Conservation (phyloP, 768 basidiomycete genomes). For the Tylopilus felleus region DNA sequence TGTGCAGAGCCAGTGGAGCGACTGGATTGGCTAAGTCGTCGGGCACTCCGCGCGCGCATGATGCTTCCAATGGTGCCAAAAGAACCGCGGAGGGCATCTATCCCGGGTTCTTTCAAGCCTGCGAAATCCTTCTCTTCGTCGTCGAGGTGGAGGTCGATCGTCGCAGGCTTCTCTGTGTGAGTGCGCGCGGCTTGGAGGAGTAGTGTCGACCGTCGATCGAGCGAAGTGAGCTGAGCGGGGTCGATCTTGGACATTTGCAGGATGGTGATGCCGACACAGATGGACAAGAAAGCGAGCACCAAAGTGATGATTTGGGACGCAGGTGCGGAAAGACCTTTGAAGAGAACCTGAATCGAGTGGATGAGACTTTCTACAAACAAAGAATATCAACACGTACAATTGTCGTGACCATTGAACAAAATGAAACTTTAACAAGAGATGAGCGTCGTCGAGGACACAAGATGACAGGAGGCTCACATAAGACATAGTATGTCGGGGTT, state of each 20-base stretch:
- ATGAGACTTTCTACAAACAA: slow-evolving; percentile 1
- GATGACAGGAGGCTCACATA: slow-evolving; percentile 49
- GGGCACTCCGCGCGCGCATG: slow-evolving; percentile 63
- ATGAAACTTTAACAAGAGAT: slow-evolving; percentile 54
- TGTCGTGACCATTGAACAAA: slow-evolving; percentile 81
- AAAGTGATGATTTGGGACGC: slow-evolving; percentile 82
- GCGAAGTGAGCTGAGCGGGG: slow-evolving; percentile 68
- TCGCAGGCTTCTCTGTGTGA: slow-evolving; percentile 54
- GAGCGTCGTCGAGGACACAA: neutral
- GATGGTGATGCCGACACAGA: slow-evolving; percentile 89
- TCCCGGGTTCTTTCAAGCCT: slow-evolving; percentile 84
- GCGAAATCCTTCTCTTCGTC: slow-evolving; percentile 58
- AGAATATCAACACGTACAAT: slow-evolving; percentile 49
- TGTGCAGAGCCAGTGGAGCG: slow-evolving; percentile 24
- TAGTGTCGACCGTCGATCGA: slow-evolving; percentile 88
- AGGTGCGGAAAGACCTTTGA: slow-evolving; percentile 81
- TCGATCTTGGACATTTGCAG: slow-evolving; percentile 96
- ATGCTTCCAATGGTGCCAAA: slow-evolving; percentile 92
- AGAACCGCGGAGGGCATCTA: slow-evolving; percentile 86
- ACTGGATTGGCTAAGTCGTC: slow-evolving; percentile 49
- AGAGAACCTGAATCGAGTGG: slow-evolving; percentile 61
- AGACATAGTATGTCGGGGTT: slow-evolving; percentile 85
- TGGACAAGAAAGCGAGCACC: slow-evolving; percentile 88
- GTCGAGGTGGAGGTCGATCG: slow-evolving; percentile 35
- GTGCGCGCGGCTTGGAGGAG: slow-evolving; percentile 81